Base-by-base conservation (phyloP, 31 red algal species). In the Asparagopsis taxiformis region DNA sequence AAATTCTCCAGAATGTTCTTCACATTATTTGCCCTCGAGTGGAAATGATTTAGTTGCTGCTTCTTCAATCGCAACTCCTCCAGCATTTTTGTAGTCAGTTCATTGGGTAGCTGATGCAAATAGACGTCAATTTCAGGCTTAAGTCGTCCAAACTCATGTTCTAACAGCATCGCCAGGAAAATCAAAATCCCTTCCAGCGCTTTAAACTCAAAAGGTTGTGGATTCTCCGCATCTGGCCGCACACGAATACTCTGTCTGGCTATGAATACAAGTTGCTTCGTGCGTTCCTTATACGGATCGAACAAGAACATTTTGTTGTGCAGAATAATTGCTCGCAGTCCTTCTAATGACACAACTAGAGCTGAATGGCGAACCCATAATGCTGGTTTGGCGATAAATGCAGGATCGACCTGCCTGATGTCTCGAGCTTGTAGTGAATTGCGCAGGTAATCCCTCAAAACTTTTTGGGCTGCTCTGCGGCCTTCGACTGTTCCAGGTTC, bases 371-470 rank as follows among this genome's bases (percentile, higher is more conserved):
- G 82, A 1, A 93, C 90, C 90, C 90, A 93, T 19, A 93, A 23
- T 25, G 90, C 82, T 30, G 90, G 90, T 57, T 93, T 93, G 24
- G 82, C 75, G 13, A 35, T 57, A 36, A 93, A 93, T 3, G 90
- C 82, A 33, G 90, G 90, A 43, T 93, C 90, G 19, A 93, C 82
- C 53, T 93, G 90, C 8, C 90, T 75, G 28, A 93, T 87, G 55
- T 93, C 90, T 11, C 90, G 90, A 28, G 82, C 61, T 48, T 93
- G 90, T 17, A 93, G 38, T 20, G 63, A 67, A 33, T 79, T 86
- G 24, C 72, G 67, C 28, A 92, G 51, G 62, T 84, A 92, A 38
- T 84, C 59, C 30, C 79, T 65, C 51, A 92, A 59, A 3, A 65
- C 71, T 65, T 87, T 87, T 35, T 84, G 58, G 3, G 56, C 56